These are phyloP conservation scores for Xylaria hypoxylon DNA, from an alignment of 2,329 filamentous ascomycete genomes.

Conservation along the genomic window DNA sequence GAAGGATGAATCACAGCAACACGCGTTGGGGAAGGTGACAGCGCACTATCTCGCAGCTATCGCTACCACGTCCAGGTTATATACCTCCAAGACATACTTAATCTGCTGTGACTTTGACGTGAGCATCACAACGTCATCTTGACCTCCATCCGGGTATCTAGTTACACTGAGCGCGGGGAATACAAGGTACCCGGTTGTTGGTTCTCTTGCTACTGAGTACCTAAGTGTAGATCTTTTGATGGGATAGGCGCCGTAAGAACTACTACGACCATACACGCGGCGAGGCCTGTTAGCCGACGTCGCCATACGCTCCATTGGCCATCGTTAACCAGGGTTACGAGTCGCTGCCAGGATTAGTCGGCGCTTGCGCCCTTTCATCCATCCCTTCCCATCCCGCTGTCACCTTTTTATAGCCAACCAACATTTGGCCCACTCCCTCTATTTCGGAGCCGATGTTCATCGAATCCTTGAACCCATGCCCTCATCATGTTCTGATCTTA, in stretches of 20 bases:
- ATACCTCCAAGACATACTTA: neutral
- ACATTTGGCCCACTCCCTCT: conserved; percentile 43
- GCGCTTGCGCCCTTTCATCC: conserved; percentile 55
- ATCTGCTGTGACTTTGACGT: neutral
- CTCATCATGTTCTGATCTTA: conserved; percentile 39
- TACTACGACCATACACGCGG: conserved; percentile 42
- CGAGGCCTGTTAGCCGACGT: conserved; percentile 47
- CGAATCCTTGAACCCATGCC: conserved; percentile 34
- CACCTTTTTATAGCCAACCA: conserved; percentile 56
- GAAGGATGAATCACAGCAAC: neutral
- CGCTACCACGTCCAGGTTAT: neutral
- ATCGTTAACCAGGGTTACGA: conserved; percentile 41
- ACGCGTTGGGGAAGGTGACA: neutral
- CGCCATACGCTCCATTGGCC: conserved; percentile 44
- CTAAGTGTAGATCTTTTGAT: too few species aligned
- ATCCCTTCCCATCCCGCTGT: conserved; percentile 45
- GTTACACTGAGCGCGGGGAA: conserved; percentile 26
- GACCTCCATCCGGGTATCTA: conserved; percentile 8
- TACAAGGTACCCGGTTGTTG: conserved; percentile 2
- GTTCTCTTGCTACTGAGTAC: too few species aligned
- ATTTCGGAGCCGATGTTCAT: conserved; percentile 40
- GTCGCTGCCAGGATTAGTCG: conserved; percentile 45
- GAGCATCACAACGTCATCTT: conserved; percentile 3
- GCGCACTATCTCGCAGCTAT: neutral
- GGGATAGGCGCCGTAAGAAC: conserved; percentile 47